Conservation (phyloP, 768 basidiomycete species). For the Leccinum uliginosum region DNA sequence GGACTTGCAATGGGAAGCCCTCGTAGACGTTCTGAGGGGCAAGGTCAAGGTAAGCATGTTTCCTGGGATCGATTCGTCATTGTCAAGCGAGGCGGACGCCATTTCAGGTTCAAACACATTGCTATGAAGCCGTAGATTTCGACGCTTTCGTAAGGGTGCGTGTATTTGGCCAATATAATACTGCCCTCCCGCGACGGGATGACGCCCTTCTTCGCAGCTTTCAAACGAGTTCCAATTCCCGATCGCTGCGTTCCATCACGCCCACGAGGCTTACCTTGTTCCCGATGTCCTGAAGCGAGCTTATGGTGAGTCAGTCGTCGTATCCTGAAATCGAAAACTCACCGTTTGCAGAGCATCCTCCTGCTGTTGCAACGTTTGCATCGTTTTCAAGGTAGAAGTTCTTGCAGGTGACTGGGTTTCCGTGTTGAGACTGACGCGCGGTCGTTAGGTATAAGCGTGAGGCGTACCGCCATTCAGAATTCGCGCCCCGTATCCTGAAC, state of each 20-base stretch:
- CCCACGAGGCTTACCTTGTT: slow-evolving; percentile 79
- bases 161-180: background rate
- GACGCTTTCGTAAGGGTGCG: slow-evolving; percentile 61
- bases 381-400: slow-evolving; percentile 39
- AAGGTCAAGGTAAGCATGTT: slow-evolving; percentile 55
- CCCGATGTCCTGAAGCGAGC: slow-evolving; percentile 67
- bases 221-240: slow-evolving; percentile 81
- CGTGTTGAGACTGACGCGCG: background rate
- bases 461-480: slow-evolving; percentile 53
- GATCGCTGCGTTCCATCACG: slow-evolving; percentile 73
- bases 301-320: slow-evolving; percentile 40
- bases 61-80: no score
- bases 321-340: background rate
- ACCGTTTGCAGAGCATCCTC: slow-evolving; percentile 39
- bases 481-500: slow-evolving; percentile 49
- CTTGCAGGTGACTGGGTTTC: background rate
- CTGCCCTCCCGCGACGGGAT: background rate
- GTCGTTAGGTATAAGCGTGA: slow-evolving; percentile 52
- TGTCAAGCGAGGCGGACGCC: background rate
- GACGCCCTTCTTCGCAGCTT: slow-evolving; percentile 35
- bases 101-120: slow-evolving; percentile 43
- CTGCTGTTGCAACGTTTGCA: slow-evolving; percentile 72
- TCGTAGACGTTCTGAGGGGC: slow-evolving; percentile 70
- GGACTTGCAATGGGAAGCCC: slow-evolving; percentile 62
- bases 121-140: slow-evolving; percentile 66